Base-by-base conservation (phyloP, 768 basidiomycete species). In the Leccinum disarticulatum region DNA sequence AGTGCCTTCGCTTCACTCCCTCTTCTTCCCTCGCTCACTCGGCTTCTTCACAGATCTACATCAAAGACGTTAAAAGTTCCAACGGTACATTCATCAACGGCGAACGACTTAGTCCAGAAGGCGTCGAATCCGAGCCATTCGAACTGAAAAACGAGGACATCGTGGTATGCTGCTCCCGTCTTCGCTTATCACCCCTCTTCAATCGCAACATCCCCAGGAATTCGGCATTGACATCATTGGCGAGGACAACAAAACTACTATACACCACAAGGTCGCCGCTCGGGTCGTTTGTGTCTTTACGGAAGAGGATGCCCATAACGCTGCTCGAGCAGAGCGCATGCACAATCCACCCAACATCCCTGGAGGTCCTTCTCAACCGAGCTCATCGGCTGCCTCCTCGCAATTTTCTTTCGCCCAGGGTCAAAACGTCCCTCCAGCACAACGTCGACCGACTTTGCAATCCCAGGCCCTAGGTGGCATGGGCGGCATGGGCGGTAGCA, bases 51-150 rank as follows among this genome's bases (percentile, higher is more conserved):
- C 50, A 98, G 94, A 95, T 98, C 75, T 96, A 78, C 80, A 98
- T 99, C 81, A 96, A 94, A 76, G 97, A 98, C 74, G 94, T 98
- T 71, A 96, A 96, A 79, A 93, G 91, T 64, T 95, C 93, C 1
- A 99, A 99, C 64, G 97, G 97, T 1, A 99, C 97, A 6, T 99
- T 98, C 72, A 95, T 99, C 73, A 98, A 99, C 67, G 88, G 93
- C 58, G 94, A 98, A 64, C 83, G 97, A 43, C 86, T 98, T 52
- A 93, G 90, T 63, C 81, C 82, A 4, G 96, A 99, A 72, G 88
- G 92, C 36, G 80, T 90, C 60, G 95, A 98, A 77, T 93, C 90
- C 0, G 91, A 95, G 22, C 93, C 95, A 0, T 95, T 86, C 64
- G 93, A 97, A 75, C 86, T 99, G 43, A 95, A 98, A 77, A 88